phyloP scores from a whole-genome alignment of 495 filamentous ascomycete genomes.

The Clavariopsis aquatica region DNA sequence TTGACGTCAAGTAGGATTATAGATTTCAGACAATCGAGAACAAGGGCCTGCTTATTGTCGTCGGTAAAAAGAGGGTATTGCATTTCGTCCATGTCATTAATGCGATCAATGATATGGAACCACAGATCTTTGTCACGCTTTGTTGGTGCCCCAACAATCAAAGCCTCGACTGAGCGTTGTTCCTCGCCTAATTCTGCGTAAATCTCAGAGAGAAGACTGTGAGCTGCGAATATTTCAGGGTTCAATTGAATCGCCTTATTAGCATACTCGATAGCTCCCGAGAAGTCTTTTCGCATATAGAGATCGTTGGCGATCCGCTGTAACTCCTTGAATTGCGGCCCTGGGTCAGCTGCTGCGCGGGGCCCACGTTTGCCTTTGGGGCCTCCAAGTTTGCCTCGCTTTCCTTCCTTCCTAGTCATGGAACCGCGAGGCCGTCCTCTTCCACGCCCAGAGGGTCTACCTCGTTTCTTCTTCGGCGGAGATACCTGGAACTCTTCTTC shows the following conservation, averaged over 20 bases:
- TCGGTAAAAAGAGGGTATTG: slow-evolving; percentile 28
- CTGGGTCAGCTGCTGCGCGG: slow-evolving; percentile 71
- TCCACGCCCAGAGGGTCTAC: slow-evolving; percentile 5
- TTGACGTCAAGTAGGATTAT: slow-evolving; percentile 63
- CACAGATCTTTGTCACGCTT: slow-evolving; percentile 67
- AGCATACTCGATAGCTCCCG: slow-evolving; percentile 62
- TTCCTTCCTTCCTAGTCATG: background rate
- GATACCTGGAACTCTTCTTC: background rate
- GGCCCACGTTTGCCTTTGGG: slow-evolving; percentile 53
- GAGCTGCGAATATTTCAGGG: slow-evolving; percentile 78
- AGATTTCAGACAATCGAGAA: slow-evolving; percentile 66
- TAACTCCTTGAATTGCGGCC: slow-evolving; percentile 70
- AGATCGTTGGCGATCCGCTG: slow-evolving; percentile 69
- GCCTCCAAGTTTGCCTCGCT: slow-evolving; percentile 1
- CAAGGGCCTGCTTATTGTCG: slow-evolving; percentile 48
- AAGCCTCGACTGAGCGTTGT: slow-evolving; percentile 65
- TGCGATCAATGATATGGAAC: slow-evolving; percentile 67
- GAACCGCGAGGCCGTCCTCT: slow-evolving; percentile 3
- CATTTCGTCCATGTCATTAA: slow-evolving; percentile 61
- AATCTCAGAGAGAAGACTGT: slow-evolving; percentile 73
- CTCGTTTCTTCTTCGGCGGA: background rate
- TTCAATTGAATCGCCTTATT: slow-evolving; percentile 75
- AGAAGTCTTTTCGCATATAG: slow-evolving; percentile 63
- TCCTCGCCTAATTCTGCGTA: slow-evolving; percentile 67
- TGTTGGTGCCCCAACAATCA: slow-evolving; percentile 71